phyloP scores from a whole-genome alignment of 2,329 filamentous ascomycete species.

The Microdochium paspali region DNA sequence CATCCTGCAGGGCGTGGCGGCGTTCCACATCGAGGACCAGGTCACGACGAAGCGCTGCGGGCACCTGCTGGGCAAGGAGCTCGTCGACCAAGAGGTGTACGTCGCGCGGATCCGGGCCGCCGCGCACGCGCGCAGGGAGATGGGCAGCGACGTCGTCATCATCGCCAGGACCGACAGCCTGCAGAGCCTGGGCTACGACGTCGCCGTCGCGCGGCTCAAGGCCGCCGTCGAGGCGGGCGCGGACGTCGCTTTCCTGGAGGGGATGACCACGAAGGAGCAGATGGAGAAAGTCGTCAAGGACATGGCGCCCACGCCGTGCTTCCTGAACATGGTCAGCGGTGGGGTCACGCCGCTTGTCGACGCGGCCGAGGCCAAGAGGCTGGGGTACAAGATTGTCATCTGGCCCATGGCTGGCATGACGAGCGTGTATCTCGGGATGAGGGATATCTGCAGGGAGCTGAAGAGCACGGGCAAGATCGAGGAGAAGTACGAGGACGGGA shows the following conservation, averaged over 20 bases:
- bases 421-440: slow-evolving; percentile 18
- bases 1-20: slow-evolving; percentile 18
- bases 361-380: slow-evolving; percentile 11
- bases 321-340: slow-evolving; percentile 21
- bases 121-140: slow-evolving; percentile 21
- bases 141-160: slow-evolving; percentile 43
- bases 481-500: slow-evolving; percentile 13
- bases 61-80: slow-evolving; percentile 24
- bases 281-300: slow-evolving; percentile 27
- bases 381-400: slow-evolving; percentile 22
- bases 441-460: slow-evolving; percentile 19
- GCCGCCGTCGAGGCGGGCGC: slow-evolving; percentile 38
- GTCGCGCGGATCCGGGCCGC: slow-evolving; percentile 20
- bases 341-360: slow-evolving; percentile 21
- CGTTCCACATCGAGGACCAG: slow-evolving; percentile 24
- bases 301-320: slow-evolving; percentile 17
- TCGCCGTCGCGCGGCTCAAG: slow-evolving; percentile 33
- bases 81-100: slow-evolving; percentile 19
- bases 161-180: slow-evolving; percentile 49
- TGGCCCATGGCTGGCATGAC: slow-evolving; percentile 21
- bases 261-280: slow-evolving; percentile 33
- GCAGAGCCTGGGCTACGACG: slow-evolving; percentile 40
- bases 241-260: slow-evolving; percentile 45
- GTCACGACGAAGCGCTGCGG: slow-evolving; percentile 27
- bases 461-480: slow-evolving; percentile 18